These are phyloP conservation scores for Chlamydomonas applanata DNA, from an alignment of 139 green algal genomes.

Conservation along the genomic window DNA sequence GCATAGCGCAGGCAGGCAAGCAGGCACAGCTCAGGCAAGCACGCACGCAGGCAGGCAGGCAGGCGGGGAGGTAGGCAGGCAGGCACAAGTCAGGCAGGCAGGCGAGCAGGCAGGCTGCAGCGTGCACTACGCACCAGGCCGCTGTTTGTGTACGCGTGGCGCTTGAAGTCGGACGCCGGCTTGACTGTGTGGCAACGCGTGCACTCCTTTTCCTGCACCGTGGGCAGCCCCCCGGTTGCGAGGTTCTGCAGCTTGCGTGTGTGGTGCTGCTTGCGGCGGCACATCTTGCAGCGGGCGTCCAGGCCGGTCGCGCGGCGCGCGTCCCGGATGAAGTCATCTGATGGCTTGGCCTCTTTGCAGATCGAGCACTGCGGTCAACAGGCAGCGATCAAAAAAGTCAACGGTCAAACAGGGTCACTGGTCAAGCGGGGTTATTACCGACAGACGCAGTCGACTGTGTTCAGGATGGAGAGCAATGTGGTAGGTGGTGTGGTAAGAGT, in stretches of 20 bases:
- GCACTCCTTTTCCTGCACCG: conserved; percentile 1
- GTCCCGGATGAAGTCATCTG: conserved; percentile 5
- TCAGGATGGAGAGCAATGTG: too few relatives aligned
- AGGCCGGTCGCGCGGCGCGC: not conserved
- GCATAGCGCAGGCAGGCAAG: too few relatives aligned
- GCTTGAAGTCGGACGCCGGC: conserved; percentile 5
- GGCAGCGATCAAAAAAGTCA: too few relatives aligned
- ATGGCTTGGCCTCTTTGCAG: not conserved
- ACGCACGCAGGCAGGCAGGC: too few relatives aligned
- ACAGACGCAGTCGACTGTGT: too few relatives aligned
- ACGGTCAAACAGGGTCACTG: too few relatives aligned
- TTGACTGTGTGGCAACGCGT: conserved; percentile 1
- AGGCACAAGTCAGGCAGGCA: too few relatives aligned
- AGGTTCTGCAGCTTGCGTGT: not conserved
- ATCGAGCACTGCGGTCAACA: conserved; percentile 9
- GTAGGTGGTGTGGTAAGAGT: too few relatives aligned
- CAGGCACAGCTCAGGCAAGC: too few relatives aligned
- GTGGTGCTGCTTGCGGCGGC: not conserved
- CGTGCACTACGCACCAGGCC: conserved; percentile 6
- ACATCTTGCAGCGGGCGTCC: conserved; percentile 3
- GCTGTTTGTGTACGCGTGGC: not conserved
- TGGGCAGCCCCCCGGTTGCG: not conserved
- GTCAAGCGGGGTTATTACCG: too few relatives aligned
- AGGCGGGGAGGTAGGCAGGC: too few relatives aligned
- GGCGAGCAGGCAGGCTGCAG: too few relatives aligned